phyloP scores from a whole-genome alignment of 179 eudicot genomes.

The Heliamphora pulchella region DNA sequence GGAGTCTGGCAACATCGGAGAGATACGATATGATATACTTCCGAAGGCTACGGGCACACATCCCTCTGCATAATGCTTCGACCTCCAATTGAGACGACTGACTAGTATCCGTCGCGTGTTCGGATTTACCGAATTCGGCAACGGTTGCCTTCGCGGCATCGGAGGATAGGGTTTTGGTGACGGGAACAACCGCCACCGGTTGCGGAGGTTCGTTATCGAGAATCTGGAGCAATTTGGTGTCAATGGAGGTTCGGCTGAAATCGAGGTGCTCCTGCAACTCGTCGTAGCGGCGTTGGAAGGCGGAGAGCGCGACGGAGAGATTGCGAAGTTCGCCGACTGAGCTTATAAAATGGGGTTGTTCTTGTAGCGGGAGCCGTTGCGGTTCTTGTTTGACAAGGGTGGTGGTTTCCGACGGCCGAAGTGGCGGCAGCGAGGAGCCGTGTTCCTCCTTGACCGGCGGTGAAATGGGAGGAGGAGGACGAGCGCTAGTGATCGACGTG shows the following conservation, averaged over 20 bases:
- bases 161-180: not conserved
- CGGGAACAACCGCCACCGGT: not conserved
- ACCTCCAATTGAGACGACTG: conserved; percentile 11
- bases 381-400: not conserved
- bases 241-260: conserved; percentile 21
- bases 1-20: conserved; percentile 17
- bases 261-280: conserved; percentile 34
- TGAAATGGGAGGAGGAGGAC: not conserved
- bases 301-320: conserved; percentile 29
- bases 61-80: conserved; percentile 18
- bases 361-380: not conserved
- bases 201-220: not conserved
- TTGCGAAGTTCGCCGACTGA: conserved; percentile 23
- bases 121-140: not conserved
- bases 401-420: not conserved
- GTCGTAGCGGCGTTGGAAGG: conserved; percentile 32
- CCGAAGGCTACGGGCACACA: conserved; percentile 21
- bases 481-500: no score
- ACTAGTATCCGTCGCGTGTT: not conserved
- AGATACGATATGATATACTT: conserved; percentile 27
- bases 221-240: conserved; percentile 14
- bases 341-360: not conserved
- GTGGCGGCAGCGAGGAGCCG: not conserved
- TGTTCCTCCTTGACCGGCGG: conserved; percentile 6
- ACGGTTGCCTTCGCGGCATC: not conserved